Evolutionary conservation across 2,329 filamentous ascomycete species (phyloP), one percentile per base, ranked within the genome.

Genomic region (Aspergillus viridinutans): DNA sequence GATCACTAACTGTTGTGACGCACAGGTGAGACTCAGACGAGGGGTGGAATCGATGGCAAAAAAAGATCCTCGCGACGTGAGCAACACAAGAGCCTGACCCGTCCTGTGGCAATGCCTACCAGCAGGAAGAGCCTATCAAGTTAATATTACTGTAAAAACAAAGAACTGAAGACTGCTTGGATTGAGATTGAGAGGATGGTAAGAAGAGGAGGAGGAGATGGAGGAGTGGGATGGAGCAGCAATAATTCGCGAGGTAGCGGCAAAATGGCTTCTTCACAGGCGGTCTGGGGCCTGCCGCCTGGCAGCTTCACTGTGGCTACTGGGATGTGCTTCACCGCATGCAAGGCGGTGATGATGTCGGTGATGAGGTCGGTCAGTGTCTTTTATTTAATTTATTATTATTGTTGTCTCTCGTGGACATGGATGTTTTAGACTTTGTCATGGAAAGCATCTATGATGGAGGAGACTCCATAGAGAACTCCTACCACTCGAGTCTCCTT

Each of bases 321-420:
- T 64, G 61, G 54, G 64, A 69, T 64, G 62, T 52, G 61, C 68
- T 70, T 73, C 70, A 73, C 70, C 70, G 70, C 70, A 73, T 65
- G 61, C 65, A 71, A 72, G 70, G 70, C 70, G 70, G 70, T 72
- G 70, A 72, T 72, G 63, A 63, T 57, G 61, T 67, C 65, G 65
- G 65, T 67, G 60, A 66, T 56, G 48, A 57, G 60, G 57, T 53
- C 56, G 62, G 62, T 60, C 58, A 59, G 61, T 61, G 54, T 17
- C 61, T 55, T 32, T 50, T 38, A 38, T 35, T 35, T 6, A 3
- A 38, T 35, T 35, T 6, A 3, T 38, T 38, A 7, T 38, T 38
- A 38, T 38, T 38, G 28, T 29, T 4, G 28, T 17, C 6, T 38
- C 14, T 38, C 32, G 17, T 38, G 14, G 32, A 6, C 32, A 38